Conservation (phyloP, 2,329 filamentous ascomycete genomes). For the Xylaria multiplex region DNA sequence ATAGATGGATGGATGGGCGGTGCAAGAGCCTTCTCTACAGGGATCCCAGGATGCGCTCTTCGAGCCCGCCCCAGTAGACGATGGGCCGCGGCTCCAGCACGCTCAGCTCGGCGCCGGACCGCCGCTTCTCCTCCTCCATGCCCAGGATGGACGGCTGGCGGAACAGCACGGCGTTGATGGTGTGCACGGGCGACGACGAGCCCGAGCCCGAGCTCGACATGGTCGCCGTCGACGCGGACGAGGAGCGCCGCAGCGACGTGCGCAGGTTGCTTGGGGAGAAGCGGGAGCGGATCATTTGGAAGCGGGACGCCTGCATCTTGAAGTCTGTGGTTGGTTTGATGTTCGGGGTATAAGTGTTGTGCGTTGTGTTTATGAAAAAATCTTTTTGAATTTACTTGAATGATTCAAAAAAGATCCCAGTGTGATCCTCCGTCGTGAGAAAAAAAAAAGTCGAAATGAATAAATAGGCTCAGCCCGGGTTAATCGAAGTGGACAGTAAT, state of each 20-base stretch:
- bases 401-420: no score
- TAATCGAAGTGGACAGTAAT: conserved; percentile 37
- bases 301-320: conserved; percentile 52
- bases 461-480: conserved; percentile 47
- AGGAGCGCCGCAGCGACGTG: conserved; percentile 63
- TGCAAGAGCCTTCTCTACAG: conserved; percentile 44
- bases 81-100: conserved; percentile 71
- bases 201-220: conserved; percentile 53
- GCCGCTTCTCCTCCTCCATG: conserved; percentile 66
- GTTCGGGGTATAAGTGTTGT: no score
- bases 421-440: no score
- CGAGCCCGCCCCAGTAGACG: conserved; percentile 71
- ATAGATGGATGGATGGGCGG: no score
- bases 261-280: conserved; percentile 62
- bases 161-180: conserved; percentile 69
- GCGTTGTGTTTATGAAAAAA: no score
- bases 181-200: conserved; percentile 57
- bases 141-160: conserved; percentile 67
- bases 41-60: conserved; percentile 64
- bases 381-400: no score
- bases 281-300: conserved; percentile 62
- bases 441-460: no score
- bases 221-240: conserved; percentile 56
- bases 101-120: conserved; percentile 63
- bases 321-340: conserved; percentile 13